These are phyloP conservation scores for Urochloa ruziziensis DNA, from an alignment of 176 grass and related monocot genomes.

Conservation along the genomic window DNA sequence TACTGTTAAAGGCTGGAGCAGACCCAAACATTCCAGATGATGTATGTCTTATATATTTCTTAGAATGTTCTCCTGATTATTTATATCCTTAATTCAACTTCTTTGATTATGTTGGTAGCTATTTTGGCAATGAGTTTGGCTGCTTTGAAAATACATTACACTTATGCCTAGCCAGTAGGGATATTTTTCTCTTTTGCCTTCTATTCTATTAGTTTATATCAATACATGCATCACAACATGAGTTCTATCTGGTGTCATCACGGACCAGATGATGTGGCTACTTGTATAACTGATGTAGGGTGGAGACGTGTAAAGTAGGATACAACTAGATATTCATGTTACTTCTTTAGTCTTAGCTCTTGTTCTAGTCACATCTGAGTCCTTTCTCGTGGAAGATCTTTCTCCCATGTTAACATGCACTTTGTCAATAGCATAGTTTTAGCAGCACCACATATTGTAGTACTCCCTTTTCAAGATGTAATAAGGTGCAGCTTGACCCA, in stretches of 20 bases:
- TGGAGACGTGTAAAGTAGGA: background rate
- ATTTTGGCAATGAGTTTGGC: background rate
- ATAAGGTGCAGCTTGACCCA: too few relatives aligned
- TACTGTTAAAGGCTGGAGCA: slow-evolving; percentile 34
- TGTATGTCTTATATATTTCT: slow-evolving; percentile 14
- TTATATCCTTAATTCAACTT: background rate
- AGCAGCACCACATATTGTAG: background rate
- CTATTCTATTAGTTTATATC: background rate
- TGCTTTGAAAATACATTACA: background rate
- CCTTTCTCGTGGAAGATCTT: background rate
- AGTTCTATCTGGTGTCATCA: background rate
- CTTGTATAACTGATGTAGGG: background rate
- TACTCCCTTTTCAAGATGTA: too few relatives aligned
- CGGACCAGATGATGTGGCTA: background rate
- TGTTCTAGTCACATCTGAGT: background rate
- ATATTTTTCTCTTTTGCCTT: background rate
- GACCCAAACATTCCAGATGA: slow-evolving; percentile 36
- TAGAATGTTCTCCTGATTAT: background rate
- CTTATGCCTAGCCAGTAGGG: background rate
- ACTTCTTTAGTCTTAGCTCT: background rate
- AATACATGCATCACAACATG: background rate
- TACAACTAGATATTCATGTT: background rate
- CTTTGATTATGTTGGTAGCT: background rate
- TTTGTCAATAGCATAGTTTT: background rate
- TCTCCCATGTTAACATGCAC: background rate